Evolutionary conservation across 345 rosid genomes (phyloP).

Genomic region (Moricandia moricandioides): DNA sequence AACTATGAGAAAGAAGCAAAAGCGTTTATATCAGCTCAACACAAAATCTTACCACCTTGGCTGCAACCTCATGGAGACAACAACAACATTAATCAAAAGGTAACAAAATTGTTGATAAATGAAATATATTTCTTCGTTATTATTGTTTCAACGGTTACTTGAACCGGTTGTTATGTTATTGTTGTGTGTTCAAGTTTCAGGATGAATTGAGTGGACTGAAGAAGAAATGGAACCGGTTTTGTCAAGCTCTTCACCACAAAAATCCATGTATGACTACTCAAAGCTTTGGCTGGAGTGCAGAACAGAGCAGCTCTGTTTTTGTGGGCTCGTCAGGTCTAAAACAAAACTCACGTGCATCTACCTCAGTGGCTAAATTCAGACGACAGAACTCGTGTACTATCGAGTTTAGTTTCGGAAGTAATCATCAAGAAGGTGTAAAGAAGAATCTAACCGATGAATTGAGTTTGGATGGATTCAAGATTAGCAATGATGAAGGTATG

Average conservation of each 20-base stretch:
- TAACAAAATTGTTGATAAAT: constrained; percentile 6
- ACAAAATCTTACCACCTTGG: constrained; percentile 67
- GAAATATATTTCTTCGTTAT: background rate
- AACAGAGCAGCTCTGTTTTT: constrained; percentile 44
- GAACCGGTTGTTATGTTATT: background rate
- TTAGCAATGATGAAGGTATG: constrained; percentile 45
- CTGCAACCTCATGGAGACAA: constrained; percentile 48
- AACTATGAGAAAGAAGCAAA: constrained; percentile 74
- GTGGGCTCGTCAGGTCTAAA: constrained; percentile 44
- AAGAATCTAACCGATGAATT: constrained; percentile 41
- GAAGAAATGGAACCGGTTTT: constrained; percentile 72
- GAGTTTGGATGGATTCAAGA: constrained; percentile 63
- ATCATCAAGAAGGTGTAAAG: constrained; percentile 25
- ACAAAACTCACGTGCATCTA: constrained; percentile 30
- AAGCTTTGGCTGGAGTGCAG: constrained; percentile 19
- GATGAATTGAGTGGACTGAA: constrained; percentile 53
- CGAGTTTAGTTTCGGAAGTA: constrained; percentile 53
- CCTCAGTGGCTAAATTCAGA: constrained; percentile 60
- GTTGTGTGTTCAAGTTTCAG: constrained; percentile 41
- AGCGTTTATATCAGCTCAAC: constrained; percentile 46
- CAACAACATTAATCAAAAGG: constrained; percentile 49
- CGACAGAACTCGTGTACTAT: constrained; percentile 65
- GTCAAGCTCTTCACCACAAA: constrained; percentile 54
- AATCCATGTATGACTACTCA: constrained; percentile 3
- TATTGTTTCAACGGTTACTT: background rate